Base-by-base conservation (phyloP, 2,329 filamentous ascomycete species). In the Ophiostoma quercus region DNA sequence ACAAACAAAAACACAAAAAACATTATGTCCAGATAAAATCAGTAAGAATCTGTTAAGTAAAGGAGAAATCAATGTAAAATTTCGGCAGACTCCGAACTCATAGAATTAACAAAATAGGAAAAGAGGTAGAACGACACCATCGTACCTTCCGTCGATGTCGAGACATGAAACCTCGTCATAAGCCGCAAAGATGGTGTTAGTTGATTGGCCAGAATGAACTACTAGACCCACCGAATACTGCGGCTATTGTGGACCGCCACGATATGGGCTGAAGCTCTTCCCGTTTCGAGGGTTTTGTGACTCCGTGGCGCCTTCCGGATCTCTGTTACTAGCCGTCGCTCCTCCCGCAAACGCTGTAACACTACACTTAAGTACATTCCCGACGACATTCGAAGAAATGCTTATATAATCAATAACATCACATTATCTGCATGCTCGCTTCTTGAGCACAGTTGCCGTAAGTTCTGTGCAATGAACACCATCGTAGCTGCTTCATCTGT, bases 121-220 rank as follows among this genome's bases (percentile, higher is more conserved):
- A 65, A 65, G 62, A 22, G 51, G n/a, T 14, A 25, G n/a, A 57
- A 57, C n/a, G 51, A 41, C 62, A 39, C 5, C 19, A 22, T 65
- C 32, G 32, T 41, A 16, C 34, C 29, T 39, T 39, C 34, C 34
- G 4, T 37, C 8, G 16, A 19, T 39, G 4, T 65, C 32, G 9
- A n/a, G 5, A 63, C 9, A 11, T 34, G 29, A n/a, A 63, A 19
- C 19, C 3, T 63, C 9, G 14, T 12, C 22, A 39, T 34, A 34
- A 25, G 34, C 62, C 34, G 32, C 34, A 22, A 22, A 25, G 19
- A 65, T 39, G 39, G 62, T 65, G 62, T 65, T 39, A 65, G 62
- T 39, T 34, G 34, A 65, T 65, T 65, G 62, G 62, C 5, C 6
- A 5, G 8, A 1, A 22, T 65, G 62, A 7, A 1, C n/a, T 19